Conservation (phyloP, 257 asterid species). For the Orobanche coerulescens region DNA sequence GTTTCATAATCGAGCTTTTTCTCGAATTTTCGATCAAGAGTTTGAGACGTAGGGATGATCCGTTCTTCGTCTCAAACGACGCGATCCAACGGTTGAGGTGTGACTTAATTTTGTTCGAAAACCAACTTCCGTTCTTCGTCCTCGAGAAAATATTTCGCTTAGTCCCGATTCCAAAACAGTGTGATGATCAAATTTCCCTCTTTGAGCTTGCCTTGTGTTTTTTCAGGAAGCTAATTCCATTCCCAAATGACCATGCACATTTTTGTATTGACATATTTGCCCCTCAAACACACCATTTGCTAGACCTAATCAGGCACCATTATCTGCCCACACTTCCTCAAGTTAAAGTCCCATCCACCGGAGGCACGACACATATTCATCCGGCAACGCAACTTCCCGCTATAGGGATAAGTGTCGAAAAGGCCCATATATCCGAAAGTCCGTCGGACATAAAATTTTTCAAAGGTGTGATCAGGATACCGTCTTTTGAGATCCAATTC, state of each 20-base stretch:
- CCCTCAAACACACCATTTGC: slow-evolving; percentile 35
- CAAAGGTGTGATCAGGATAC: slow-evolving; percentile 29
- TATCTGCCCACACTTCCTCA: slow-evolving; percentile 32
- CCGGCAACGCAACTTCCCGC: slow-evolving; percentile 23
- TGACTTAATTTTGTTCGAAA: slow-evolving; percentile 44
- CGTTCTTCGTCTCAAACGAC: slow-evolving; percentile 20
- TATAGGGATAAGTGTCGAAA: slow-evolving; percentile 30
- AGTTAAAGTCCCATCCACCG: slow-evolving; percentile 13
- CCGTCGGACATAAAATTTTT: slow-evolving; percentile 25
- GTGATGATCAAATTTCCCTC: slow-evolving; percentile 25
- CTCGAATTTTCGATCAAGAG: slow-evolving; percentile 26
- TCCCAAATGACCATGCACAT: slow-evolving; percentile 14
- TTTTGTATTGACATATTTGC: background rate
- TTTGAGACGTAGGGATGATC: slow-evolving; percentile 50
- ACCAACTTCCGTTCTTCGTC: slow-evolving; percentile 45
- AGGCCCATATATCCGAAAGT: slow-evolving; percentile 10
- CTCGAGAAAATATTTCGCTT: slow-evolving; percentile 36
- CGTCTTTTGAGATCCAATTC: slow-evolving; percentile 29
- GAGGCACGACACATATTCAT: background rate
- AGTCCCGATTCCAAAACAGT: slow-evolving; percentile 32
- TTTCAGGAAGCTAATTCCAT: slow-evolving; percentile 35
- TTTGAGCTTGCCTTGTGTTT: slow-evolving; percentile 34
- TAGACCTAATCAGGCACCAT: slow-evolving; percentile 43
- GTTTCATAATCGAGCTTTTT: slow-evolving; percentile 51
- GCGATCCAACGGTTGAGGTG: slow-evolving; percentile 24